phyloP scores from a whole-genome alignment of 371 early-diverging fungal genomes.

The Encephalitozoon romaleae region DNA sequence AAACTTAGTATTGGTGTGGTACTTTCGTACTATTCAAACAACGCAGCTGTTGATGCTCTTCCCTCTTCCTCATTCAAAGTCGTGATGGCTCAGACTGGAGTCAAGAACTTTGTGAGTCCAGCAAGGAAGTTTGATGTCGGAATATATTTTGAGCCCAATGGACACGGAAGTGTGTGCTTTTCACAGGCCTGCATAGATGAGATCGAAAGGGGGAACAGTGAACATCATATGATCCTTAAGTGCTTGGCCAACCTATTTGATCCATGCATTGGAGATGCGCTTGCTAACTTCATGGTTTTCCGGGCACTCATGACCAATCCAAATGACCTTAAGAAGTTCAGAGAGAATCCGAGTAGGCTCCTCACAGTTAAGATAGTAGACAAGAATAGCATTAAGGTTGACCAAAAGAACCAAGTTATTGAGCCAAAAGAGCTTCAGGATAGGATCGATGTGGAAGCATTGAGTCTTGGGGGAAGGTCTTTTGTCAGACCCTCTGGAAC shows the following conservation, averaged over 20 bases:
- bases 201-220: background rate
- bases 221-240: slow-evolving; percentile 20
- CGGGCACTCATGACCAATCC: slow-evolving; percentile 72
- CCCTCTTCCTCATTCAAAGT: slow-evolving; percentile 25
- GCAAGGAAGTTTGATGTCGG: slow-evolving; percentile 90
- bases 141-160: slow-evolving; percentile 99
- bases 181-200: slow-evolving; percentile 65
- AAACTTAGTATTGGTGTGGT: slow-evolving; percentile 42
- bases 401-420: slow-evolving; percentile 80
- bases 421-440: slow-evolving; percentile 77
- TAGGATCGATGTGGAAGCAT: slow-evolving; percentile 71
- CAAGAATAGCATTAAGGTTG: slow-evolving; percentile 63
- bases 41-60: slow-evolving; percentile 42
- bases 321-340: slow-evolving; percentile 19
- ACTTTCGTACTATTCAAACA: slow-evolving; percentile 54
- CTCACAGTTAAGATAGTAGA: slow-evolving; percentile 75
- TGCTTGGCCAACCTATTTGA: slow-evolving; percentile 36
- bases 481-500: slow-evolving; percentile 85
- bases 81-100: slow-evolving; percentile 77
- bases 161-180: slow-evolving; percentile 95
- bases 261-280: slow-evolving; percentile 82
- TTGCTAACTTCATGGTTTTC: slow-evolving; percentile 86
- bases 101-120: slow-evolving; percentile 94
- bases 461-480: slow-evolving; percentile 58
- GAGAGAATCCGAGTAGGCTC: slow-evolving; percentile 64